These are phyloP conservation scores for Verticillium longisporum DNA, from an alignment of 2,329 filamentous ascomycete genomes.

Conservation along the genomic window DNA sequence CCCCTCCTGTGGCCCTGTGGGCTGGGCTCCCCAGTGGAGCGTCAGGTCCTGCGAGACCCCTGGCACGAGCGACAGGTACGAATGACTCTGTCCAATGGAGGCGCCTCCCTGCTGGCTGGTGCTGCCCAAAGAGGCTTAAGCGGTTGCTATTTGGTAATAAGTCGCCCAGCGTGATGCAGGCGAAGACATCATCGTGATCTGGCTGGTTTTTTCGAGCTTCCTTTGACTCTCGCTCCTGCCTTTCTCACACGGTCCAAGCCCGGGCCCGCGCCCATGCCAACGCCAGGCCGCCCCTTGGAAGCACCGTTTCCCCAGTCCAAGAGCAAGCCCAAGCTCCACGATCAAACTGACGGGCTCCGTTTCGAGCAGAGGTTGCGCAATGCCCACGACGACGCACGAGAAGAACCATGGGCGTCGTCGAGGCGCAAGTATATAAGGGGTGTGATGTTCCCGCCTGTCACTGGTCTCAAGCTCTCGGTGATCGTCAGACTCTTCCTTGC, in stretches of 20 bases:
- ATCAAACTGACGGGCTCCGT: background rate
- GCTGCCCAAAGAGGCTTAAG: conserved; percentile 7
- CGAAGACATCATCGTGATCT: conserved; percentile 14
- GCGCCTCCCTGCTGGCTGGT: background rate
- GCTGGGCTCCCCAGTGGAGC: background rate
- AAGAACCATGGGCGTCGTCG: background rate
- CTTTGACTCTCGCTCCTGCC: background rate
- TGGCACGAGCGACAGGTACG: conserved; percentile 3
- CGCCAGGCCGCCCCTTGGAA: background rate
- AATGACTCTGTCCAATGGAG: conserved; percentile 6
- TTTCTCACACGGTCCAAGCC: background rate
- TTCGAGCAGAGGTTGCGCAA: background rate
- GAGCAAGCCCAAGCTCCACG: background rate
- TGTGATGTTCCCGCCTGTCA: background rate
- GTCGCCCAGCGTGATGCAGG: conserved; percentile 6
- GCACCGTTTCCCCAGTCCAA: background rate
- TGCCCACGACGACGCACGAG: background rate
- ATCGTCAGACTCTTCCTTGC: background rate
- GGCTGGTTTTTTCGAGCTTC: background rate
- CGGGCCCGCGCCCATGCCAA: background rate
- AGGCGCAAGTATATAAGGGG: background rate
- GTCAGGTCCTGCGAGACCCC: background rate
- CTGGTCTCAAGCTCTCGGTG: background rate
- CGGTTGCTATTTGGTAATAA: conserved; percentile 10
- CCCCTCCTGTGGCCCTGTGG: background rate